Evolutionary conservation across 177 flowering plant species (phyloP), one percentile per base, ranked within the genome.

Genomic region (Tripterygium wilfordii): DNA sequence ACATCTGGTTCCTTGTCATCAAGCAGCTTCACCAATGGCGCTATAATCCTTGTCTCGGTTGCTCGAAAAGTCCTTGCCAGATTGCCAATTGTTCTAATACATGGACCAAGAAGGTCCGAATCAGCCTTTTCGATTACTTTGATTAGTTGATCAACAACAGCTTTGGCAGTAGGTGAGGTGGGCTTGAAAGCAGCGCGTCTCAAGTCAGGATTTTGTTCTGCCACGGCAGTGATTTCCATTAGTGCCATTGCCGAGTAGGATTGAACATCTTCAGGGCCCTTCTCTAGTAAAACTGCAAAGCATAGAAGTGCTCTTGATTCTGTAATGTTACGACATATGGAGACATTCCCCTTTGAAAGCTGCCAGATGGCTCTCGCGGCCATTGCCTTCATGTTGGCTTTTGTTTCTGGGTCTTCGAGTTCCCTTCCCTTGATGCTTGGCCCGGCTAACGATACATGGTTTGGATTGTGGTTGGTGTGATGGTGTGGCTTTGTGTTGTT

Each of bases 151-250:
- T 86, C 96, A 0, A 83, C 75, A 0, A 86, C 86, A 1, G 96
- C 85, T 62, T 67, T 81, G 22, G 86, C 81, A 2, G 91, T 80
- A 0, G 86, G 88, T 17, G 96, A 74, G 21, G 74, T 87, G 10
- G 96, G 91, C 66, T 83, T 86, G 70, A 86, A 86, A 1, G 91
- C 83, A 0, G 82, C 63, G 16, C 79, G 78, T 29, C 96, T 60
- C 24, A 86, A 46, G 1, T 86, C 91, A 0, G 91, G 1, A 32
- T 76, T 67, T 32, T 77, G 62, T 58, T 83, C 88, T 0, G 88
- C 96, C 6, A 86, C 88, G 0, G 71, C 74, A 1, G 85, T 56
- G 48, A 86, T 83, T 54, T 83, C 96, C 83, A 71, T 70, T 54
- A 86, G 21, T 14, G 96, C 91, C 87, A 79, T 71, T 13, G 88